Evolutionary conservation across 257 asterid genomes (phyloP), one percentile per base, ranked within the genome.

Genomic region (Henckelia pumila): DNA sequence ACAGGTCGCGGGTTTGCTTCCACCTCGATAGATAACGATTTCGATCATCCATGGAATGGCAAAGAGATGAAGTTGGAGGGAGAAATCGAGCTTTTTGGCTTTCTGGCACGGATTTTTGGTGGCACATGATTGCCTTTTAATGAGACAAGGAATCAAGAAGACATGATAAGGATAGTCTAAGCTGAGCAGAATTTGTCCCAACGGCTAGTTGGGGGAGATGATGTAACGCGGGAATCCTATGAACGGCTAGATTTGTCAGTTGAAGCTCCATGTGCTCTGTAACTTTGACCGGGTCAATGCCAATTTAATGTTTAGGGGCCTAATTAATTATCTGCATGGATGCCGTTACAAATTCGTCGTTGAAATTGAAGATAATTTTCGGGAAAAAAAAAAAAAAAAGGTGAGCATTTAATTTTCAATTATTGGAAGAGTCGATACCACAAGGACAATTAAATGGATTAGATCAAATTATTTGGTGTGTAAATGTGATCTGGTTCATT

Each of bases 191-290:
- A 26, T 22, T 57, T 47, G 20, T 52, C 28, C 35, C 58, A 81
- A 81, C 85, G 83, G 83, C 83, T 81, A 81, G 77, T 73, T 78
- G 62, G 13, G n/a, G 17, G 3, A n/a, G 50, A 40, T 13, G 17
- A 11, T 11, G 50, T n/a, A 71, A 71, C 84, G 82, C 80, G 71
- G 77, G 81, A 63, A 61, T 67, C 55, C 25, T 25, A 25, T 52
- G 1, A 86, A 86, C 92, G 92, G 92, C 92, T 86, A 83, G 55
- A 3, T 49, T 1, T 44, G 24, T 50, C 55, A 33, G 40, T 33
- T 44, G 11, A 40, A 60, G 28, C 37, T 25, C 16, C 47, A 35
- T 16, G n/a, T 11, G 47, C 56, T 68, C 3, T 58, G 67, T 4
- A 11, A 67, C 10, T 40, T 49, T 44, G 29, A 56, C 40, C 71